Base-by-base conservation (phyloP, 129 eudicot species). In the Helianthus tuberosus region DNA sequence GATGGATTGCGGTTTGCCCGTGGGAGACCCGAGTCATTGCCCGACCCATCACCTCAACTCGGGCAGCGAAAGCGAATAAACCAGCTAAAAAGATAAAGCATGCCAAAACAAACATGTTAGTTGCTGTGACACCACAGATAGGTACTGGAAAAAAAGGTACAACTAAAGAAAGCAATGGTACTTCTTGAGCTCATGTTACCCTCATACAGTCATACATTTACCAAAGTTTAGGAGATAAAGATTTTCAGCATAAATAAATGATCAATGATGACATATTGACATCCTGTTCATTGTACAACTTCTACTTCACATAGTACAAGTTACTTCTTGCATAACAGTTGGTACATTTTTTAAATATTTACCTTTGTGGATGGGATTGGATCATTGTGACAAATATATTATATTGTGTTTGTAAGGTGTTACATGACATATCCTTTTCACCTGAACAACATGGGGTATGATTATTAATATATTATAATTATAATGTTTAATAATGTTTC, bases 341-440 rank as follows among this genome's bases (percentile, higher is more conserved):
- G 67, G 67, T 55, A 55, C 10, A 16, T 76, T 55, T 76, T 54
- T 55, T 43, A 48, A 23, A 6, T 39, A 52, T 20, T 20, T 20
- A 20, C 23, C 23, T 20, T 43, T 52, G 35, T 43, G 39, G 6
- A 38, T 55, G 55, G 39, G 76, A 72, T 72, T 27, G 49, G 4
- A n/a, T 29, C 61, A 72, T 72, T 27, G 49, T 2, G 25, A 48
- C 61, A 38, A 20, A 44, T 59, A 43, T 65, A 72, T 72, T 60
- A 43, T 53, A 53, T 54, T 27, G 20, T 64, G 78, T 66, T 27
- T 72, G 83, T 64, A 64, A 66, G 78, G 44, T 79, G 62, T 72
- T 65, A 72, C 78, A 52, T 79, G 78, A 79, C 74, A 64, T 77
- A 58, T 79, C 78, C 78, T 55, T 79, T 79, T 79, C 78, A 64